Evolutionary conservation across 1,139 yeast species (phyloP), one percentile per base, ranked within the genome.

Genomic region (Geotrichum histeridarum): DNA sequence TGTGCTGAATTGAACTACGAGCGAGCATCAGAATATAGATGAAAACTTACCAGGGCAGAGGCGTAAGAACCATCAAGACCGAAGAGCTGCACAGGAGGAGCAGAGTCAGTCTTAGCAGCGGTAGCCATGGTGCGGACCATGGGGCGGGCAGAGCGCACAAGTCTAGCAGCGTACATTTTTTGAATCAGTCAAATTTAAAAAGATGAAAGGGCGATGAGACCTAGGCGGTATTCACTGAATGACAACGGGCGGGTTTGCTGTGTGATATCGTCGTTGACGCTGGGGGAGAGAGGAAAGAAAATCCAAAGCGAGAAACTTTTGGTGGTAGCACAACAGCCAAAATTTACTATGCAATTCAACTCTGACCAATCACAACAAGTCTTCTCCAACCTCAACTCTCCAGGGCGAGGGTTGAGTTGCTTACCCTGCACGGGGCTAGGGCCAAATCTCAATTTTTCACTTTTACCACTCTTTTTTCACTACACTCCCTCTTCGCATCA

Each of bases 11-110:
- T 45, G 42, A 30, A 14, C 11, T 9, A 33, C 8, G 18, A 43
- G 36, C 30, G 11, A 30, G n/a, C 35, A 15, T 27, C 32, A n/a
- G 42, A 18, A 14, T 22, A 33, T n/a, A 12, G 37, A 11, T 32
- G 31, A 15, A 48, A 15, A 60, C 65, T 46, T 57, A 63, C 66
- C 66, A 93, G 80, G 50, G 99, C 97, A 59, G 89, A 81, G 66
- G 99, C 99, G 72, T 93, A 93, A 61, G 98, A 90, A 70, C 98
- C 99, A 65, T 91, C 97, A 63, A 93, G 77, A 62, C 99, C 99
- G 69, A 82, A 91, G 72, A 93, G 81, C 79, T 90, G 96, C 62
- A 91, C 86, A 57, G 98, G 98, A 59, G 95, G 94, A 73, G 83
- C 84, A 67, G 80, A 79, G 57, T 78, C 62, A 54, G 66, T 65